A percentile compares a stretch with the other conserved stretches of the same genome.
phyloP scores from a whole-genome alignment of 192 early-diverging fungal species.

The Haplosporangium gracile region DNA sequence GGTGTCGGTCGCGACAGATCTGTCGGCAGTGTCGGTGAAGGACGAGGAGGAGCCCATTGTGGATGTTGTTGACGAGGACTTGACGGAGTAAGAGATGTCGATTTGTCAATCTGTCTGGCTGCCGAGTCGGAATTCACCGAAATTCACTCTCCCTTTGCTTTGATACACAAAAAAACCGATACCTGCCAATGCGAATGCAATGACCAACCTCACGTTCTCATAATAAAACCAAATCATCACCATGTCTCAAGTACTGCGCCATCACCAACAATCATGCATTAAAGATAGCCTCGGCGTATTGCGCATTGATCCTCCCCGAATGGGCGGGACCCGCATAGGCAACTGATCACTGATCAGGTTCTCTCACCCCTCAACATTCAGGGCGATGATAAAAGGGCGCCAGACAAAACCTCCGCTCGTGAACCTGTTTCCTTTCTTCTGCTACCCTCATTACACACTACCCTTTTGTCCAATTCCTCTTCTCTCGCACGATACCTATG shows the following conservation, averaged over 20 bases:
- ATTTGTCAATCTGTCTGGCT: neutral
- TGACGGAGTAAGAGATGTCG: conserved; percentile 10
- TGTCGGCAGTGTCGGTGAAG: conserved; percentile 45
- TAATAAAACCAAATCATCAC: neutral
- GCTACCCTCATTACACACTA: neutral
- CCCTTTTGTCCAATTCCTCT: neutral
- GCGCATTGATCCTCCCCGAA: too few relatives aligned
- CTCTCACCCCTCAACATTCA: neutral
- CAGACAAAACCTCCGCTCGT: neutral
- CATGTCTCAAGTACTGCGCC: too few relatives aligned
- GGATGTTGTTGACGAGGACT: conserved; percentile 23
- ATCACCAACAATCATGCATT: too few relatives aligned
- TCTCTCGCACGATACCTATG: neutral
- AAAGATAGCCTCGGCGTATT: too few relatives aligned
- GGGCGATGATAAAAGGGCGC: neutral
- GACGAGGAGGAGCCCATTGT: conserved; percentile 30
- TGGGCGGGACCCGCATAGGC: too few relatives aligned
- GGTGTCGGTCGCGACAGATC: conserved; percentile 39
- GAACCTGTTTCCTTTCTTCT: neutral
- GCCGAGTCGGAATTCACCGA: neutral
- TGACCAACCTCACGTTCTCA: neutral
- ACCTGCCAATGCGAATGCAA: neutral
- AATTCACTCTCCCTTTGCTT: neutral
- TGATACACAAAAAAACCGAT: neutral
- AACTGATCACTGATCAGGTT: neutral